Conservation (phyloP, 768 basidiomycete genomes). For the Hysterangium stoloniferum region DNA sequence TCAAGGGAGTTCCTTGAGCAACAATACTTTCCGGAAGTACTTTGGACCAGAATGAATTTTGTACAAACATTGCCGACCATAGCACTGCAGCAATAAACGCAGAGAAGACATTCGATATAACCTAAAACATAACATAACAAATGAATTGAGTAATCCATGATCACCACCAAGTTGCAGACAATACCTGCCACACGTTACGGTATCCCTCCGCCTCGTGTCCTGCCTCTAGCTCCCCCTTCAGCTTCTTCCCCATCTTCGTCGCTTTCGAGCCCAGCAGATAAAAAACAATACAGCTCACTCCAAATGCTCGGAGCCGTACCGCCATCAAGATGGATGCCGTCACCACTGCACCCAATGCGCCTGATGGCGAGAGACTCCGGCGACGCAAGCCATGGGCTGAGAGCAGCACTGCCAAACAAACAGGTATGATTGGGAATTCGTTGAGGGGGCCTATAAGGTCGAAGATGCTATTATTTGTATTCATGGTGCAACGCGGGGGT, state of each 20-base stretch:
- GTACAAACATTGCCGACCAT: slow-evolving; percentile 58
- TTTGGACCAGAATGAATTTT: slow-evolving; percentile 26
- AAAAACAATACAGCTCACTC: slow-evolving; percentile 60
- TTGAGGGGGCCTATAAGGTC: not conserved
- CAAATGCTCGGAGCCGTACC: slow-evolving; percentile 58
- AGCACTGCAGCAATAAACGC: slow-evolving; percentile 49
- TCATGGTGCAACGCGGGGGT: no score
- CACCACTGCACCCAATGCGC: slow-evolving; percentile 67
- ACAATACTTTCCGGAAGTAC: slow-evolving; percentile 12
- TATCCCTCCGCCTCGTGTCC: slow-evolving; percentile 71
- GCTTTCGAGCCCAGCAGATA: slow-evolving; percentile 77
- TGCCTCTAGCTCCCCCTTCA: slow-evolving; percentile 71
- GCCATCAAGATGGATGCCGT: slow-evolving; percentile 71
- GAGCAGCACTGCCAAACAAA: slow-evolving; percentile 44
- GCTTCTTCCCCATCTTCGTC: slow-evolving; percentile 77
- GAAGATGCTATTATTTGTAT: not conserved
- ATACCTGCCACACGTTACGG: slow-evolving; percentile 70
- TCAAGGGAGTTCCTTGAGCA: slow-evolving; percentile 24
- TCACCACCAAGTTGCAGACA: no score
- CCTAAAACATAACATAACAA: slow-evolving; percentile 17
- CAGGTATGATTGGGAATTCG: slow-evolving; percentile 24
- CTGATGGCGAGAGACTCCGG: slow-evolving; percentile 67
- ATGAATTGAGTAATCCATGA: not conserved
- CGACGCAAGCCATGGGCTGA: slow-evolving; percentile 64
- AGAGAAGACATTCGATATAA: slow-evolving; percentile 66